A percentile compares a stretch with the other conserved stretches of the same genome.
Evolutionary conservation across 1,284 basidiomycete genomes (phyloP).

Genomic region (Trametes sp.): DNA sequence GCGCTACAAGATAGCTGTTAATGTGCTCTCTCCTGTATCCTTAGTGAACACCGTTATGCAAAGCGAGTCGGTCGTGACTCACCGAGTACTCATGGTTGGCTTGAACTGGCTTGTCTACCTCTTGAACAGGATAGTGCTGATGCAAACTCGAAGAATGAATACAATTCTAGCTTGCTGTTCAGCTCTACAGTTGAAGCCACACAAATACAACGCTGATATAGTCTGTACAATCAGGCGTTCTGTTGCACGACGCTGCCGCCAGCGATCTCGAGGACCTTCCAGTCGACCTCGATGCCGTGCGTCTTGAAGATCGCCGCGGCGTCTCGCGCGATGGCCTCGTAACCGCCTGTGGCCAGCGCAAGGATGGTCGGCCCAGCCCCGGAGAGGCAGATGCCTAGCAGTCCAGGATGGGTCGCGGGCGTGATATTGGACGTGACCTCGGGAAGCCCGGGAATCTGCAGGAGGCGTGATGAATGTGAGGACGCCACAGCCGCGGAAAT

Average conservation of each 20-base stretch:
- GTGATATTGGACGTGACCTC: conserved; percentile 91
- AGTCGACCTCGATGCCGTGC: conserved; percentile 82
- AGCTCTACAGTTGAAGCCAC: neutral
- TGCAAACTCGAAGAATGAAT: no score
- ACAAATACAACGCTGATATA: neutral
- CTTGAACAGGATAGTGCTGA: no score
- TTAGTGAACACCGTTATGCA: conserved; percentile 9
- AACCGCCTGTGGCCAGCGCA: conserved; percentile 90
- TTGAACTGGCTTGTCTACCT: no score
- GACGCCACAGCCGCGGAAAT: neutral
- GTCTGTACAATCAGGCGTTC: neutral
- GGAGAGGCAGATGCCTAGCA: conserved; percentile 97
- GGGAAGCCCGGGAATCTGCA: conserved; percentile 92
- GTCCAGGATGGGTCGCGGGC: conserved; percentile 88
- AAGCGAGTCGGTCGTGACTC: conserved; percentile 20
- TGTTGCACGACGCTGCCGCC: conserved; percentile 55
- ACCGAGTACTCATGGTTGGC: no score
- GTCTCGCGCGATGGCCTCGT: conserved; percentile 84
- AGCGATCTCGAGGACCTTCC: conserved; percentile 76
- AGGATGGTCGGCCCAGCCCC: conserved; percentile 98
- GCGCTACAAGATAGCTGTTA: conserved; percentile 6
- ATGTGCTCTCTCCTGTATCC: conserved; percentile 5
- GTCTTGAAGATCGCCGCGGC: conserved; percentile 79
- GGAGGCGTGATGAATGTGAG: neutral
- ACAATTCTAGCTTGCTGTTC: neutral